Evolutionary conservation across 805 yeast genomes (phyloP).

Genomic region (Kodamaea leandrae): DNA sequence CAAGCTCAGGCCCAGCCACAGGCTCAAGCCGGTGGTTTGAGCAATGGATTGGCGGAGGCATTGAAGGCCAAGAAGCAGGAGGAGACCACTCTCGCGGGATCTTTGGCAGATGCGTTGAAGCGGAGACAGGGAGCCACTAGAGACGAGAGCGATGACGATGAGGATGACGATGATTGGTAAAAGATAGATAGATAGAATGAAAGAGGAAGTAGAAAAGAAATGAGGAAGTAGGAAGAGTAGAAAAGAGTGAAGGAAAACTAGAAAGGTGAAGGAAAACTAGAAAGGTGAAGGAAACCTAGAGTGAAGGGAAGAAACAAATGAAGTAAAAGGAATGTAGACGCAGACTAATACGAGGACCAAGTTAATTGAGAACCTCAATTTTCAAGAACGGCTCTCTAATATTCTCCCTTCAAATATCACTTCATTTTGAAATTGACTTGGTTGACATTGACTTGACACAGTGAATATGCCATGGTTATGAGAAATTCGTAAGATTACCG

Average conservation of each 20-base stretch:
- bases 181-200: background rate
- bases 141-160: constrained; percentile 70
- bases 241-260: no score
- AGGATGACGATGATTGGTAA: constrained; percentile 44
- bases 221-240: background rate
- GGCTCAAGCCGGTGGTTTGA: constrained; percentile 28
- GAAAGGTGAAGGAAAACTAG: background rate
- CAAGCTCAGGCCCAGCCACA: constrained; percentile 18
- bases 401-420: no score
- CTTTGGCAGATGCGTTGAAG: constrained; percentile 83
- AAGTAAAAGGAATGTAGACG: no score
- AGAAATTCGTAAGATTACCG: no score
- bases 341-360: no score
- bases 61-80: constrained; percentile 60
- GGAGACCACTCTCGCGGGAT: constrained; percentile 69
- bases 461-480: no score
- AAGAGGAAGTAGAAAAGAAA: background rate
- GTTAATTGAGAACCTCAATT: no score
- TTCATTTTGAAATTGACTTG: no score
- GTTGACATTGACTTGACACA: no score
- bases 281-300: background rate
- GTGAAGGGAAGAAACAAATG: no score
- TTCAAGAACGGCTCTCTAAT: no score
- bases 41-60: constrained; percentile 67
- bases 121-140: constrained; percentile 65